Conservation (phyloP, 1,284 basidiomycete species). For the Sanguinoderma infundibulare region DNA sequence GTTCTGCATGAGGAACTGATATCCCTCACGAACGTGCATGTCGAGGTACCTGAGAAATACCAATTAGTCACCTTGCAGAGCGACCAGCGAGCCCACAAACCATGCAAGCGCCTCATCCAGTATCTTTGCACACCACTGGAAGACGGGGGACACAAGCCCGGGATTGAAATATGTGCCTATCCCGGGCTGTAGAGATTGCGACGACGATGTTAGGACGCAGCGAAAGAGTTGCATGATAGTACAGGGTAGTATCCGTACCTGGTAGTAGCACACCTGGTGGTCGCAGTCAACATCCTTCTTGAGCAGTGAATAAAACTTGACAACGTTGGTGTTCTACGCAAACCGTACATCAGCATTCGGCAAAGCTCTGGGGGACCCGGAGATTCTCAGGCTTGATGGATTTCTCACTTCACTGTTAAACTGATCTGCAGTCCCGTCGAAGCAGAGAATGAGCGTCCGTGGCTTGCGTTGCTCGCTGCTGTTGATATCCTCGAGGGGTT, state of each 20-base stretch:
- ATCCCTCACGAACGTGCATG: slow-evolving; percentile 61
- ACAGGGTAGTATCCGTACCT: slow-evolving; percentile 30
- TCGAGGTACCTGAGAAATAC: slow-evolving; percentile 42
- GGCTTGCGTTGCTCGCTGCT: slow-evolving; percentile 17
- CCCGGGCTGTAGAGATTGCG: slow-evolving; percentile 33
- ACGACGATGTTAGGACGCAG: slow-evolving; percentile 3
- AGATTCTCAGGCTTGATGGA: neutral
- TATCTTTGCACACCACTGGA: slow-evolving; percentile 46
- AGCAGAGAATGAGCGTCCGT: slow-evolving; percentile 53
- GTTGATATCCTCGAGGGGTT: neutral
- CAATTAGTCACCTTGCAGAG: neutral
- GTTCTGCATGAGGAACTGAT: slow-evolving; percentile 69
- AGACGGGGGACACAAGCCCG: slow-evolving; percentile 37
- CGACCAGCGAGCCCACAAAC: slow-evolving; percentile 29
- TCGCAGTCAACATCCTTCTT: slow-evolving; percentile 38
- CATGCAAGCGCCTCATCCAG: slow-evolving; percentile 54
- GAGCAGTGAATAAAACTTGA: slow-evolving; percentile 44
- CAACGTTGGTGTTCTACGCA: slow-evolving; percentile 44
- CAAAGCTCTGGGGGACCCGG: neutral
- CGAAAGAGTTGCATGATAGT: neutral
- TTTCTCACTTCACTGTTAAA: slow-evolving; percentile 46
- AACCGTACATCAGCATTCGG: neutral
- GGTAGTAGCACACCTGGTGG: slow-evolving; percentile 47
- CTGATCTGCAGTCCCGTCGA: slow-evolving; percentile 56
- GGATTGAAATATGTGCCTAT: slow-evolving; percentile 57